phyloP scores from a whole-genome alignment of 306 rosid genomes.

The Vicia sativa region DNA sequence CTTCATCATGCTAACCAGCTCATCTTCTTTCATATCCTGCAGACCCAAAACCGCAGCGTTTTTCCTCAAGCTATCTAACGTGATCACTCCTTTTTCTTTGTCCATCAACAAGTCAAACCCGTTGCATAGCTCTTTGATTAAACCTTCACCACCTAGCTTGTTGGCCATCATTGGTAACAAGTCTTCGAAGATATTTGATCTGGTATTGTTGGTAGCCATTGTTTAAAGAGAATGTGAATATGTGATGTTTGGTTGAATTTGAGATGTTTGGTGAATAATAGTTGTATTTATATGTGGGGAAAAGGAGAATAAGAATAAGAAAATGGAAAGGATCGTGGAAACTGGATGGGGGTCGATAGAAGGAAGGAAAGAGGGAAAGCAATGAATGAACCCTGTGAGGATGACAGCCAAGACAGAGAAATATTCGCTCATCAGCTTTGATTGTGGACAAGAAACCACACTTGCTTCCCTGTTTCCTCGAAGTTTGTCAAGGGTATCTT shows the following conservation, averaged over 20 bases:
- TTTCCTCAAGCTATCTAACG: slow-evolving; percentile 68
- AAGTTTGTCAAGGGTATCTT: slow-evolving; percentile 22
- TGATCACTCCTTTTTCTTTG: slow-evolving; percentile 70
- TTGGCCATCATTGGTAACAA: slow-evolving; percentile 77
- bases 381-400: slow-evolving; percentile 28
- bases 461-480: slow-evolving; percentile 62
- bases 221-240: not conserved
- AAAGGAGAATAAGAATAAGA: not conserved
- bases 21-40: slow-evolving; percentile 70
- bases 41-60: slow-evolving; percentile 69
- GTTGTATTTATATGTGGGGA: slow-evolving; percentile 25
- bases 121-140: slow-evolving; percentile 79
- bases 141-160: slow-evolving; percentile 83
- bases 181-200: slow-evolving; percentile 58
- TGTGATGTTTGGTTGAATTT: too few species aligned
- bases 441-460: slow-evolving; percentile 48
- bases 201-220: slow-evolving; percentile 53
- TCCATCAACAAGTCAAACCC: slow-evolving; percentile 85
- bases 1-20: slow-evolving; percentile 70
- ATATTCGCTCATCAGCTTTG: slow-evolving; percentile 56
- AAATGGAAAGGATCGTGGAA: slow-evolving; percentile 4
- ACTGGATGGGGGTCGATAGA: slow-evolving; percentile 8
- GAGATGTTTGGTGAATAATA: not conserved
- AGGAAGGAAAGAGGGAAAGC: slow-evolving; percentile 38
- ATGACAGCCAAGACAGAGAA: slow-evolving; percentile 63